Conservation (phyloP, 2,329 filamentous ascomycete genomes). For the Calycina marina region DNA sequence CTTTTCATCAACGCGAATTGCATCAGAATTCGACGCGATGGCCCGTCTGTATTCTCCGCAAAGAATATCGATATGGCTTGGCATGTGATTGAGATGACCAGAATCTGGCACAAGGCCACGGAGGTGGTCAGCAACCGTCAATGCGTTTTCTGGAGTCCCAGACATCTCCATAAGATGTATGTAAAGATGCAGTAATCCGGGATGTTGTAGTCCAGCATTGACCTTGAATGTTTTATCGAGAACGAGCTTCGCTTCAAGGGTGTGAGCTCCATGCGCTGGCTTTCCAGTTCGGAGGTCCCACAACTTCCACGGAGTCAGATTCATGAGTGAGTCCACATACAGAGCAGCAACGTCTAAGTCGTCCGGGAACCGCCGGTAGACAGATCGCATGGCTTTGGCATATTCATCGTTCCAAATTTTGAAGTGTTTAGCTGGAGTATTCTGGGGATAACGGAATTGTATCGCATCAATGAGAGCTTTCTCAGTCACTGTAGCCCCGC, state of each 20-base stretch:
- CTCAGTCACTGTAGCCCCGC: constrained; percentile 35
- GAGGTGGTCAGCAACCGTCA: constrained; percentile 45
- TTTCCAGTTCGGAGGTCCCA: constrained; percentile 46
- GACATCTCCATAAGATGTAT: constrained; percentile 74
- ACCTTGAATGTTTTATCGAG: constrained; percentile 42
- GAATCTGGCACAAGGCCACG: constrained; percentile 52
- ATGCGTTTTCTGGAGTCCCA: constrained; percentile 43
- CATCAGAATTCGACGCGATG: constrained; percentile 50
- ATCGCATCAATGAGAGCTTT: constrained; percentile 49
- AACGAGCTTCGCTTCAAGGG: constrained; percentile 40
- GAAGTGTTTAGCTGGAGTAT: constrained; percentile 33
- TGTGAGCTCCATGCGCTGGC: constrained; percentile 38
- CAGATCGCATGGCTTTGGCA: constrained; percentile 42
- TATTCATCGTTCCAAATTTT: constrained; percentile 42
- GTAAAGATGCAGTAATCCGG: constrained; percentile 60
- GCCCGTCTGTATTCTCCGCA: constrained; percentile 56
- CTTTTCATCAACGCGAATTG: constrained; percentile 52
- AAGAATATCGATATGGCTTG: constrained; percentile 60
- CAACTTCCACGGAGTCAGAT: constrained; percentile 47
- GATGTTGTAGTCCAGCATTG: constrained; percentile 38
- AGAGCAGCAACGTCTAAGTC: constrained; percentile 50
- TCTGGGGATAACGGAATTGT: constrained; percentile 42
- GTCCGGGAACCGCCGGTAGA: constrained; percentile 34
- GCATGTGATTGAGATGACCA: constrained; percentile 64
- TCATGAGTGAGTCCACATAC: constrained; percentile 52